Conservation (phyloP, 306 rosid species). For the Abrus precatorius region DNA sequence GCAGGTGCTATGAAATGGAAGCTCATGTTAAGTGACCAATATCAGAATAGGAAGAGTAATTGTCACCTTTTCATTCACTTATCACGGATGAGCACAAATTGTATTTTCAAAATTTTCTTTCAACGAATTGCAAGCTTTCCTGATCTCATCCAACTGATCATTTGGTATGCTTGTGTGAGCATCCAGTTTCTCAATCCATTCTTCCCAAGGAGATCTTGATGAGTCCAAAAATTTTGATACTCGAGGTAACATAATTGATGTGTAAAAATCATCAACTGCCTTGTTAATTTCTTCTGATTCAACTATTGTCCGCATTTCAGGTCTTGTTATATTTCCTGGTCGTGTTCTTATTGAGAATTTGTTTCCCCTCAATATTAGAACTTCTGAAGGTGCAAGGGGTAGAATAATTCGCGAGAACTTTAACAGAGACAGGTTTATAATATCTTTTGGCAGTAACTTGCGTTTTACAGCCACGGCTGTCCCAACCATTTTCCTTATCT, state of each 20-base stretch:
- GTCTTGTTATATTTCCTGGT: slow-evolving; percentile 75
- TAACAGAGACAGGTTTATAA: slow-evolving; percentile 64
- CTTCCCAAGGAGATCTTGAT: slow-evolving; percentile 73
- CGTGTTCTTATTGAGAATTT: slow-evolving; percentile 63
- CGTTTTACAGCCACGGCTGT: slow-evolving; percentile 86
- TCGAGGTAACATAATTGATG: slow-evolving; percentile 75
- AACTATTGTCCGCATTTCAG: slow-evolving; percentile 71
- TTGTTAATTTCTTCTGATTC: slow-evolving; percentile 70
- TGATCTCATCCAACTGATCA: slow-evolving; percentile 70
- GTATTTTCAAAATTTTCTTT: slow-evolving; percentile 55
- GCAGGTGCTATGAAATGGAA: slow-evolving; percentile 26
- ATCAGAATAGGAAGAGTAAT: slow-evolving; percentile 16
- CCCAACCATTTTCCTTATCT: slow-evolving; percentile 92
- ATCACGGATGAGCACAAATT: slow-evolving; percentile 36
- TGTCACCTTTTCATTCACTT: slow-evolving; percentile 46
- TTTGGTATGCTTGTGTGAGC: slow-evolving; percentile 72
- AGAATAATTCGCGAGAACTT: slow-evolving; percentile 79
- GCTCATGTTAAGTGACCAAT: slow-evolving; percentile 26
- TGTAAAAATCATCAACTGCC: slow-evolving; percentile 74
- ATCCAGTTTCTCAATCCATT: slow-evolving; percentile 86
- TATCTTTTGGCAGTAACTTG: slow-evolving; percentile 77
- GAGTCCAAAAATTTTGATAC: slow-evolving; percentile 74
- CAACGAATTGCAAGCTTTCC: slow-evolving; percentile 74
- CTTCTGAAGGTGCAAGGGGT: slow-evolving; percentile 91
- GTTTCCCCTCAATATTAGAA: slow-evolving; percentile 82